These are phyloP conservation scores for Rhinocladiella similis DNA, from an alignment of 2,329 filamentous ascomycete species.

Conservation along the genomic window DNA sequence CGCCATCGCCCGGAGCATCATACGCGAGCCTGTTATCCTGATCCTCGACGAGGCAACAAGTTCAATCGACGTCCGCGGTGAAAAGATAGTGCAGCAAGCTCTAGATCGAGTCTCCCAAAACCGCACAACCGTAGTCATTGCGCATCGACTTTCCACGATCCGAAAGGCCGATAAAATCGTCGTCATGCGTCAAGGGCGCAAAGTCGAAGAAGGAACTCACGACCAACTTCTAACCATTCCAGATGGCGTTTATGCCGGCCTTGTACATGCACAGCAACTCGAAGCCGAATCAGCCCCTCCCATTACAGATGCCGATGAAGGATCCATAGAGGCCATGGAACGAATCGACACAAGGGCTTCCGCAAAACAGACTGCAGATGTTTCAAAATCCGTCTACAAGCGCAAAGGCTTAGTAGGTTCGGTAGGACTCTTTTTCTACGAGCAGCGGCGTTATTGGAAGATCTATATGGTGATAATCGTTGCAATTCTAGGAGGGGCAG, in stretches of 20 bases:
- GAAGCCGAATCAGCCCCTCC: constrained; percentile 41
- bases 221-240: constrained; percentile 64
- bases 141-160: constrained; percentile 70
- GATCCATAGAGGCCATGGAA: constrained; percentile 4
- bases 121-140: constrained; percentile 75
- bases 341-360: constrained; percentile 10
- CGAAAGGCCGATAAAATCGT: constrained; percentile 77
- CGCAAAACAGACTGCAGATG: constrained; percentile 2
- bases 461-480: constrained; percentile 32
- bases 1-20: constrained; percentile 70
- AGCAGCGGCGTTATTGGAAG: constrained; percentile 35
- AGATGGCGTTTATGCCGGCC: constrained; percentile 59
- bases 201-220: constrained; percentile 75
- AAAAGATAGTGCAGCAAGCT: constrained; percentile 56
- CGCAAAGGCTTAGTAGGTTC: constrained; percentile 27
- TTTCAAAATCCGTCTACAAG: constrained; percentile 13
- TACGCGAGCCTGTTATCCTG: constrained; percentile 65
- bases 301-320: constrained; percentile 3
- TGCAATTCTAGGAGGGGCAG: constrained; percentile 34
- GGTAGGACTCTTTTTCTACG: constrained; percentile 36
- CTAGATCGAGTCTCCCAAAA: constrained; percentile 57
- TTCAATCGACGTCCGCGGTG: constrained; percentile 59
- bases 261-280: constrained; percentile 28
- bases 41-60: constrained; percentile 77
- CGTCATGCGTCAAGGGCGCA: constrained; percentile 69